Conservation (phyloP, 768 basidiomycete genomes). For the Amylocystis lapponica region DNA sequence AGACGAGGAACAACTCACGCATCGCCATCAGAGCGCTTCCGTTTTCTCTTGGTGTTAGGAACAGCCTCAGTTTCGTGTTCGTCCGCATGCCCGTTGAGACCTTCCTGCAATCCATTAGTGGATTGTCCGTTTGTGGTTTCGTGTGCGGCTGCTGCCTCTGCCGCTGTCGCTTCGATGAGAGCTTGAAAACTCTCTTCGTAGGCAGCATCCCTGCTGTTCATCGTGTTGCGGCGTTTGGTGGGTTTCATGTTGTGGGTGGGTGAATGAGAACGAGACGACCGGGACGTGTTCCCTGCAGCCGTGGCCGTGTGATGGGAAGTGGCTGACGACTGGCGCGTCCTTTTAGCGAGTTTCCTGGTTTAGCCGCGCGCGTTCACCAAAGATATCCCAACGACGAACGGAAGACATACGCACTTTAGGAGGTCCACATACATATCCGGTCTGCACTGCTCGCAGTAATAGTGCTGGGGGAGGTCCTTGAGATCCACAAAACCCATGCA, state of each 20-base stretch:
- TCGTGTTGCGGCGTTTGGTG: constrained; percentile 90
- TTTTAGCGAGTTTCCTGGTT: constrained; percentile 56
- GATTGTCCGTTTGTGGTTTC: background rate
- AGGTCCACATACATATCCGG: constrained; percentile 83
- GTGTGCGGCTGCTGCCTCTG: constrained; percentile 49
- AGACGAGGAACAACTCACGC: constrained; percentile 38
- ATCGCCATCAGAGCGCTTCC: constrained; percentile 74
- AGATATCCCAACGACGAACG: constrained; percentile 7
- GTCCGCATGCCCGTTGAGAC: constrained; percentile 34
- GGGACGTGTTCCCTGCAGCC: constrained; percentile 35
- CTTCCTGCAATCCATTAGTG: constrained; percentile 10
- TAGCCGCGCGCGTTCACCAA: constrained; percentile 4
- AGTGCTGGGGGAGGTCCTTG: constrained; percentile 70
- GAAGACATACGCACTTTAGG: constrained; percentile 62
- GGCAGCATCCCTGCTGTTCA: constrained; percentile 94
- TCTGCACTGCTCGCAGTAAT: constrained; percentile 91
- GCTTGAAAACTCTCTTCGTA: constrained; percentile 87
- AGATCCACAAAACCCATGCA: constrained; percentile 92
- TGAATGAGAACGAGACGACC: constrained; percentile 72
- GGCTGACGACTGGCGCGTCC: constrained; percentile 57
- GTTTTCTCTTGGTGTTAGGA: constrained; percentile 51
- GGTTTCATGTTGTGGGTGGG: constrained; percentile 53
- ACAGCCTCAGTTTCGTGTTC: constrained; percentile 44
- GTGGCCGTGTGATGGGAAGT: constrained; percentile 51
- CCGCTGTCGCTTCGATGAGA: constrained; percentile 67